phyloP scores from a whole-genome alignment of 2,329 filamentous ascomycete species.

The Fusarium oligoseptatum region DNA sequence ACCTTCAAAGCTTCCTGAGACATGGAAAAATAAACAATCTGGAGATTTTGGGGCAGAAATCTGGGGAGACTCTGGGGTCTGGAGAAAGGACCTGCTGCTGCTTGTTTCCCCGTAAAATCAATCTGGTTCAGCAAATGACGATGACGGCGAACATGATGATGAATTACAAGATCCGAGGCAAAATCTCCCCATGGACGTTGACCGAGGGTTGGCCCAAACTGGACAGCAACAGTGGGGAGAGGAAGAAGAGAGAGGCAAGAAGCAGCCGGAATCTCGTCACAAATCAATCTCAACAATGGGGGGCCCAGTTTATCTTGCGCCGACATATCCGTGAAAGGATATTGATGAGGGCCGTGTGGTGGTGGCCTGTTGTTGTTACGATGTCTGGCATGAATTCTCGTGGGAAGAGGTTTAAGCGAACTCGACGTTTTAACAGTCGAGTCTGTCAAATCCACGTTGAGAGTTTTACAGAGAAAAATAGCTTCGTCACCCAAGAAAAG shows the following conservation, averaged over 20 bases:
- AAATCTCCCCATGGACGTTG: slow-evolving; percentile 30
- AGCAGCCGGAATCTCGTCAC: slow-evolving; percentile 30
- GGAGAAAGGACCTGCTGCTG: slow-evolving; percentile 20
- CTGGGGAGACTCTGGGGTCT: slow-evolving; percentile 39
- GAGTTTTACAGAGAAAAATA: not conserved
- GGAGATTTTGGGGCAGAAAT: slow-evolving; percentile 31
- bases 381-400: not conserved
- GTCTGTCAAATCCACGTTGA: not conserved
- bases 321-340: slow-evolving; percentile 25
- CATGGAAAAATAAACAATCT: slow-evolving; percentile 22
- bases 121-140: slow-evolving; percentile 16
- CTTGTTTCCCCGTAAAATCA: slow-evolving; percentile 24
- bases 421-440: not conserved
- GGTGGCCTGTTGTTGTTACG: not conserved
- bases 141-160: slow-evolving; percentile 11
- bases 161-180: slow-evolving; percentile 3
- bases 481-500: not conserved
- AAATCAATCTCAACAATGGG: slow-evolving; percentile 7
- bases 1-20: slow-evolving; percentile 1
- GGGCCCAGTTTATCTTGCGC: slow-evolving; percentile 32
- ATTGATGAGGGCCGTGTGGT: not conserved
- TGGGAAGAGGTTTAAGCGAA: not conserved
- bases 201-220: slow-evolving; percentile 17
- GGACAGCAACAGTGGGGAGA: slow-evolving; percentile 16
- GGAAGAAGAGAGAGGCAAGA: slow-evolving; percentile 9